These are phyloP conservation scores for Dipteronia dyeriana DNA, from an alignment of 345 rosid species.

Conservation along the genomic window DNA sequence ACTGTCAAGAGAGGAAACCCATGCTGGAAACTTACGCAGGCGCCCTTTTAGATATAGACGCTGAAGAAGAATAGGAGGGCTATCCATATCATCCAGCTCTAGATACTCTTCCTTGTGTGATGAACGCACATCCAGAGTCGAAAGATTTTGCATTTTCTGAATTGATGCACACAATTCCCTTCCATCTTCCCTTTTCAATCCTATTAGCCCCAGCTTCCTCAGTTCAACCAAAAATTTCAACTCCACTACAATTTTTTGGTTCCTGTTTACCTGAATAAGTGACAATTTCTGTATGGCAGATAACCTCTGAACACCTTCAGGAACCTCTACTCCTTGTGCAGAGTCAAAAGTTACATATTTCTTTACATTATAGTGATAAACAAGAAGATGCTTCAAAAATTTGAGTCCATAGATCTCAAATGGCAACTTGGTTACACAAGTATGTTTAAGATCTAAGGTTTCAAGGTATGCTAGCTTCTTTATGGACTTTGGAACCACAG, in stretches of 20 bases:
- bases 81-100: conserved; percentile 12
- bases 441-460: neutral
- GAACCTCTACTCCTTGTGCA: conserved; percentile 10
- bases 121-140: neutral
- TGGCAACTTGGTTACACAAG: neutral
- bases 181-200: conserved; percentile 2
- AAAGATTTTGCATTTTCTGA: conserved; percentile 15
- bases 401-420: neutral
- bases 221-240: conserved; percentile 8
- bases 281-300: conserved; percentile 3
- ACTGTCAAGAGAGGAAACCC: conserved; percentile 11
- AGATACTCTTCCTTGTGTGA: neutral
- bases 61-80: neutral
- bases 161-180: conserved; percentile 1
- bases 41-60: neutral
- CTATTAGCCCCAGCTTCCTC: conserved; percentile 18
- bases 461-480: conserved; percentile 6
- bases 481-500: conserved; percentile 5
- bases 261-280: neutral
- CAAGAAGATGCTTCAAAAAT: conserved; percentile 10
- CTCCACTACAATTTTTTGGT: neutral
- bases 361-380: conserved; percentile 5
- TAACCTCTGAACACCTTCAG: neutral
- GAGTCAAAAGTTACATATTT: conserved; percentile 5
- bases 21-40: conserved; percentile 1